These are phyloP conservation scores for Mimosa bimucronata DNA, from an alignment of 306 rosid species.

Conservation along the genomic window DNA sequence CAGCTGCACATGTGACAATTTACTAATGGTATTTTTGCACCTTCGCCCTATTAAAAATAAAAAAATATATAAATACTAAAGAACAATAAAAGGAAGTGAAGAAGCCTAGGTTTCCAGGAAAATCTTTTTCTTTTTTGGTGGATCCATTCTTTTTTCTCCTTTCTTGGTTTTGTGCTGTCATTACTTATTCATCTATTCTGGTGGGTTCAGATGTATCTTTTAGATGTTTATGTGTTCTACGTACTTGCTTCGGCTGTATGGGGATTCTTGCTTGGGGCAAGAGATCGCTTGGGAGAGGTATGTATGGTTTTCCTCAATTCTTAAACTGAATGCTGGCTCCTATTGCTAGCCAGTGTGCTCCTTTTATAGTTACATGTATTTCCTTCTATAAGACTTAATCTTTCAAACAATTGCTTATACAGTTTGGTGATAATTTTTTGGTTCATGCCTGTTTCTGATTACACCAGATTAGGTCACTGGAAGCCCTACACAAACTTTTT, in stretches of 20 bases:
- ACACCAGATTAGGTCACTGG: slow-evolving; percentile 91
- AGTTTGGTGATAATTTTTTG: background rate
- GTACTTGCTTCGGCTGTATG: slow-evolving; percentile 73
- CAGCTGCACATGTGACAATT: too few species aligned
- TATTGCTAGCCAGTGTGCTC: slow-evolving; percentile 18
- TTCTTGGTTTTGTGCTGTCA: background rate
- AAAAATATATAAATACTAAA: too few species aligned
- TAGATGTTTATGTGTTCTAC: slow-evolving; percentile 80
- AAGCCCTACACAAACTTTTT: slow-evolving; percentile 78
- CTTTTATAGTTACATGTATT: slow-evolving; percentile 21
- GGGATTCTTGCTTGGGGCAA: slow-evolving; percentile 93
- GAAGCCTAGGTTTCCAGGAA: too few species aligned
- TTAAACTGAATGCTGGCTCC: slow-evolving; percentile 10
- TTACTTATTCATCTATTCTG: slow-evolving; percentile 16
- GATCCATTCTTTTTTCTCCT: background rate
- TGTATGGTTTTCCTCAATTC: slow-evolving; percentile 1
- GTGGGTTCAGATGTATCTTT: slow-evolving; percentile 75
- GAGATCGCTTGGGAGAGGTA: slow-evolving; percentile 95
- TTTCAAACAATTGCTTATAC: slow-evolving; percentile 12
- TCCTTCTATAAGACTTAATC: background rate
- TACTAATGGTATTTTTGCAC: too few species aligned
- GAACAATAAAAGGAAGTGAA: too few species aligned
- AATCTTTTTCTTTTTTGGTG: background rate
- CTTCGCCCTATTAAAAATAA: too few species aligned
- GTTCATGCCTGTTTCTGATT: slow-evolving; percentile 15